Base-by-base conservation (phyloP, 1,284 basidiomycete genomes). In the Rhodotorula sp. region DNA sequence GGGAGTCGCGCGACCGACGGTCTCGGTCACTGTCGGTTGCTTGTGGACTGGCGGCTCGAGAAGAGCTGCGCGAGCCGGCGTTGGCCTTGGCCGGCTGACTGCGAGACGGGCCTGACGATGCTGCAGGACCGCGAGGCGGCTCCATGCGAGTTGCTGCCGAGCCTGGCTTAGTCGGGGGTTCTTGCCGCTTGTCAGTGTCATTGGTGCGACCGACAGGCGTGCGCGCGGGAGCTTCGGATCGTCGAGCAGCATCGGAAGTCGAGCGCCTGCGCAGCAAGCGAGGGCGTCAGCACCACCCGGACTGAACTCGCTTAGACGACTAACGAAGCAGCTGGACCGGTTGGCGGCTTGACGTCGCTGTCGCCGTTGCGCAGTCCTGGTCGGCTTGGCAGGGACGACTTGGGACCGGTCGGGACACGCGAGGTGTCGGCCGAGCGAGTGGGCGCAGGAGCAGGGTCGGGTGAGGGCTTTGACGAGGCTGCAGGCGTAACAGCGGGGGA, bases 81-180 rank as follows among this genome's bases (percentile, higher is more conserved):
- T 24, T 28, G 44, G 46, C 13, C 26, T 46, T 28, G 26, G 8
- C 13, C 18, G 15, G 30, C 26, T 24, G 37, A 10, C n/a, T 24
- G 11, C 62, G 53, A 34, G 59, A 46, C 18, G 59, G 56, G 24
- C 37, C 24, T 5, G 37, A 6, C 3, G 69, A 59, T 4, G 72
- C 66, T 24, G 64, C 69, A 28, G 71, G 64, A 15, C 37, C 55
- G 13, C 24, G 34, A 13, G 75, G 72, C 8, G 72, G 72, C 20
- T 70, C 67, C 72, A 74, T 74, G 48, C 63, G 52, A 4, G 56
- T 47, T 6, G 58, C n/a, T 18, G 52, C 48, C 15, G 63, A 28
- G 16, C 40, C 16, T 18, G 50, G 50, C 50, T 51, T 51, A n/a
- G 50, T 51, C n/a, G 50, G 50, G n/a, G 40, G 40, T 44, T 44